Percentiles rank a stretch among this genome's conserved stretches.
These are phyloP conservation scores for Clavariopsis aquatica DNA, from an alignment of 495 filamentous ascomycete species.

Conservation along the genomic window DNA sequence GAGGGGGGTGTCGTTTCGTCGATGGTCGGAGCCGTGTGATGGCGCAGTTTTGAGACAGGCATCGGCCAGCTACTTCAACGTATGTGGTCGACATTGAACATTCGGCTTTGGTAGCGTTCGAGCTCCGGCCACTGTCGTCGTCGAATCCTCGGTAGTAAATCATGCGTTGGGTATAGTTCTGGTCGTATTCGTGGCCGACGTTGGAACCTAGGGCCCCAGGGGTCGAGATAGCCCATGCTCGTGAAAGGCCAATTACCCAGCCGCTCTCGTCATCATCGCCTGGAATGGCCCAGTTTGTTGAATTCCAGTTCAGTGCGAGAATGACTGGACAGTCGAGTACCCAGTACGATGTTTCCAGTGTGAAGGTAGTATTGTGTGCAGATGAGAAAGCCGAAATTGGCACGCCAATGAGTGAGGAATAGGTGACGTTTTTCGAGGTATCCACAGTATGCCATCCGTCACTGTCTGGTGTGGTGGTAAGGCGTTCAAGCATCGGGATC, in stretches of 20 bases:
- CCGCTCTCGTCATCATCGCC: background rate
- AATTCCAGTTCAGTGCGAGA: background rate
- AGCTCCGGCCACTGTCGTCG: conserved; percentile 3
- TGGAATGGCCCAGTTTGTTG: background rate
- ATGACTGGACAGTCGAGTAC: conserved; percentile 21
- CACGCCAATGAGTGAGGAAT: conserved; percentile 30
- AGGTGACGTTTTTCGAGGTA: background rate
- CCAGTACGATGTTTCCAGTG: conserved; percentile 34
- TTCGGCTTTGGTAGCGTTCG: conserved; percentile 8
- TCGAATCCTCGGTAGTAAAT: conserved; percentile 14
- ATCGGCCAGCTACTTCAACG: conserved; percentile 24
- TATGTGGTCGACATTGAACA: conserved; percentile 29
- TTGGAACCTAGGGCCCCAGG: too few relatives aligned
- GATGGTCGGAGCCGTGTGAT: conserved; percentile 19
- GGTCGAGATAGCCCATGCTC: too few relatives aligned
- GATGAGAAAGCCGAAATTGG: conserved; percentile 7
- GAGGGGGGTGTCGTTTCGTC: conserved; percentile 11
- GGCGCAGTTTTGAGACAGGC: conserved; percentile 17
- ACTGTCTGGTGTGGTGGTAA: conserved; percentile 1
- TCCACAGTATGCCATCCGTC: conserved; percentile 24
- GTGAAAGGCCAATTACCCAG: background rate
- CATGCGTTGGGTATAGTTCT: conserved; percentile 1
- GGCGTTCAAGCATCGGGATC: conserved; percentile 31
- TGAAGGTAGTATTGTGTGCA: conserved; percentile 21
- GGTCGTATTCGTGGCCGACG: background rate